A percentile compares a stretch with the other conserved stretches of the same genome.
phyloP scores from a whole-genome alignment of 441 rosid species.

The Daphne laureola region DNA sequence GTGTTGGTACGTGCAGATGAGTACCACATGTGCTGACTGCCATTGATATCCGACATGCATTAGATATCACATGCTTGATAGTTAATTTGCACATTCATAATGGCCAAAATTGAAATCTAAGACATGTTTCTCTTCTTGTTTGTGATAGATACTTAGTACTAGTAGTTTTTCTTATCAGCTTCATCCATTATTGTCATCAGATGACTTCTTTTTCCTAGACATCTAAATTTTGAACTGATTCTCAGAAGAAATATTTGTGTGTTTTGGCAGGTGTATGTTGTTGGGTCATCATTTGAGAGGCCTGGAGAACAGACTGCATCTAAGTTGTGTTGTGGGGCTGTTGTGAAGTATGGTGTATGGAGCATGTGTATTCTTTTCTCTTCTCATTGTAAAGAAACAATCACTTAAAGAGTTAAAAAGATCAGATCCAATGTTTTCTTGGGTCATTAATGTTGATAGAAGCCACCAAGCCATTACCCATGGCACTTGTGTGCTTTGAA shows the following conservation, averaged over 20 bases:
- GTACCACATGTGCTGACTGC: too few relatives aligned
- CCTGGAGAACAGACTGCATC: constrained; percentile 73
- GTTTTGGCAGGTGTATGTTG: constrained; percentile 56
- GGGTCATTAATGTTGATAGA: too few relatives aligned
- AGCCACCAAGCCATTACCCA: too few relatives aligned
- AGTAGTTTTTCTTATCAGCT: neutral
- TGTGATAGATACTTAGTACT: neutral
- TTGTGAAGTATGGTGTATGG: constrained; percentile 28
- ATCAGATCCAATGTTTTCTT: too few relatives aligned
- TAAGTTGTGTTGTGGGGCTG: constrained; percentile 71
- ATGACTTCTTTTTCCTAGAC: neutral
- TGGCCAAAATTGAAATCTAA: neutral
- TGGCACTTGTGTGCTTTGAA: too few relatives aligned
- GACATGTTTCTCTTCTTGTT: neutral
- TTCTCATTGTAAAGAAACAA: constrained; percentile 2
- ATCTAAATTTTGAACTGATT: neutral
- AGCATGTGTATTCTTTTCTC: constrained; percentile 35
- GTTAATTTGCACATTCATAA: too few relatives aligned
- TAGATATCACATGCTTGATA: too few relatives aligned
- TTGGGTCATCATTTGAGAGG: constrained; percentile 79
- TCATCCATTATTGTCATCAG: too few relatives aligned
- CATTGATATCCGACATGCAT: too few relatives aligned
- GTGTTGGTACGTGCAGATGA: too few relatives aligned
- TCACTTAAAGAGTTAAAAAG: too few relatives aligned
- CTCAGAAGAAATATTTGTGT: neutral